phyloP scores from a whole-genome alignment of 2,329 filamentous ascomycete genomes.

The Pseudocercospora eumusae region DNA sequence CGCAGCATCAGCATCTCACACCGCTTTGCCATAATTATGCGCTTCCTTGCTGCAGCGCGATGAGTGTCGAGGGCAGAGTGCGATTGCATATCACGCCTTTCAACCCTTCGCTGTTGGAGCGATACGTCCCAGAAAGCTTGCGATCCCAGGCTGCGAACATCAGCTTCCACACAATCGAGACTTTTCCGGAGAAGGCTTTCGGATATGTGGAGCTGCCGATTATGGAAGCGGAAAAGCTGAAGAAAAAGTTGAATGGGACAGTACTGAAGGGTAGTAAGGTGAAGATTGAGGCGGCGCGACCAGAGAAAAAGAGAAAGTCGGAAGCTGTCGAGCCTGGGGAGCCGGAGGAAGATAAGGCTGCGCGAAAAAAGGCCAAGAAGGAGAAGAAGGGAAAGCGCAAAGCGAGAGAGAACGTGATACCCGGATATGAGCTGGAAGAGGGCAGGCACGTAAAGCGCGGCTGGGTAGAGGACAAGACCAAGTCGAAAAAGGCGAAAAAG shows the following conservation, averaged over 20 bases:
- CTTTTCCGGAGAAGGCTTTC: constrained; percentile 87
- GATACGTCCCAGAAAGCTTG: constrained; percentile 69
- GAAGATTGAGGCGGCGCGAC: constrained; percentile 76
- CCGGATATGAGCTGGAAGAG: constrained; percentile 70
- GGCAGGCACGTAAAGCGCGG: constrained; percentile 83
- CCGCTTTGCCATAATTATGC: neutral
- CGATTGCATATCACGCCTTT: constrained; percentile 89
- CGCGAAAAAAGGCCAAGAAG: constrained; percentile 56
- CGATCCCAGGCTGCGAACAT: constrained; percentile 71
- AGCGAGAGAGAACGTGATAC: constrained; percentile 52
- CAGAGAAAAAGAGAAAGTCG: constrained; percentile 55
- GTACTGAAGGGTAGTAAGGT: constrained; percentile 84
- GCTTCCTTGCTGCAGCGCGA: neutral
- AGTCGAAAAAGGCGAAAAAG: constrained; percentile 48
- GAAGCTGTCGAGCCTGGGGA: constrained; percentile 36
- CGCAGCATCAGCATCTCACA: constrained; percentile 3
- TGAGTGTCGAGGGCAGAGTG: constrained; percentile 29
- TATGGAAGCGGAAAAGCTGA: constrained; percentile 84
- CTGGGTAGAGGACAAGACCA: constrained; percentile 66
- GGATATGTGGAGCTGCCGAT: constrained; percentile 83
- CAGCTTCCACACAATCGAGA: constrained; percentile 83
- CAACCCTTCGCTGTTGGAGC: constrained; percentile 69
- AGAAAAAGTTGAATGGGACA: constrained; percentile 85
- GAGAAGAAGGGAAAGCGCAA: constrained; percentile 55
- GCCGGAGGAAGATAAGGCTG: constrained; percentile 50